phyloP scores from a whole-genome alignment of 2,329 filamentous ascomycete species.

The Ophiostoma quercus region DNA sequence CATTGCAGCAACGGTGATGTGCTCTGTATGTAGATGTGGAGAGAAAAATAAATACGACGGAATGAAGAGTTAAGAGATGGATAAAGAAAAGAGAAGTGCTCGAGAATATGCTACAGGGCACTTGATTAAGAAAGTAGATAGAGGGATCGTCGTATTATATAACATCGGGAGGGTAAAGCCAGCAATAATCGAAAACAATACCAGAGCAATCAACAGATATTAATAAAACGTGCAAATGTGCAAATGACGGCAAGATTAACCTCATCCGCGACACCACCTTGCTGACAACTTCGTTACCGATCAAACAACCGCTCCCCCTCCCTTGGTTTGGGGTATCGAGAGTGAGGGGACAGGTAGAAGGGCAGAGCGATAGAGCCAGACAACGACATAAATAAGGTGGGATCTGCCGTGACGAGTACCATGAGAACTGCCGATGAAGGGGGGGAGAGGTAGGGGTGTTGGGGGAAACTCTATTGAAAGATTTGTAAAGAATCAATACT shows the following conservation, averaged over 20 bases:
- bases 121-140: too few species aligned
- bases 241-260: background rate
- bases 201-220: background rate
- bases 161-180: background rate
- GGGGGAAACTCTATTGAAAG: background rate
- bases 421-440: constrained; percentile 6
- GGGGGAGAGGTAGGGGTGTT: background rate
- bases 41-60: background rate
- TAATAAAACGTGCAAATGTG: background rate
- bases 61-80: background rate
- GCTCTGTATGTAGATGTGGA: background rate
- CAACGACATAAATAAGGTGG: background rate
- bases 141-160: background rate
- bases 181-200: background rate
- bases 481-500: background rate
- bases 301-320: background rate
- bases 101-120: too few species aligned
- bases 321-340: background rate
- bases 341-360: background rate
- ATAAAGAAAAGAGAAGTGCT: background rate
- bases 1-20: background rate
- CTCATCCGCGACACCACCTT: background rate
- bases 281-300: background rate
- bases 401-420: background rate
- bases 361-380: background rate